Conservation (phyloP, 768 basidiomycete species). For the Floccularia luteovirens region DNA sequence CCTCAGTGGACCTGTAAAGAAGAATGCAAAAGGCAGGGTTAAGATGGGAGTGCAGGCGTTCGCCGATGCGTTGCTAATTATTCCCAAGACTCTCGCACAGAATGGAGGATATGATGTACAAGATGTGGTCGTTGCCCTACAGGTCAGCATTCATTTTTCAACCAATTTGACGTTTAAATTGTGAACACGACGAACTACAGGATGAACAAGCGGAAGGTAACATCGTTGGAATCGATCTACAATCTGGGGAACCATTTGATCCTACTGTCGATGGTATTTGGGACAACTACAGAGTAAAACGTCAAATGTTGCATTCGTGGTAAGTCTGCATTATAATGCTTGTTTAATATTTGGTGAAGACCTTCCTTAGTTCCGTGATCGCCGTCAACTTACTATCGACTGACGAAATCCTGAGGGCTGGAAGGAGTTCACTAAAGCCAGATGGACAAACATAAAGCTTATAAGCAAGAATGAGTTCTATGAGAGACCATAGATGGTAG, state of each 20-base stretch:
- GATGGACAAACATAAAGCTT: conserved; percentile 46
- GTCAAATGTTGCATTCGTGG: conserved; percentile 98
- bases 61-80: conserved; percentile 88
- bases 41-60: conserved; percentile 98
- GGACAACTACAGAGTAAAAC: conserved; percentile 98
- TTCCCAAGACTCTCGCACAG: conserved; percentile 93
- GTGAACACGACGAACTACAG: conserved; percentile 21
- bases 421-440: conserved; percentile 80
- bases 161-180: background rate
- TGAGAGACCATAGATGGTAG: background rate
- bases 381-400: conserved; percentile 92
- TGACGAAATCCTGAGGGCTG: conserved; percentile 91
- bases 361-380: conserved; percentile 68
- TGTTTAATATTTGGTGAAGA: conserved; percentile 11
- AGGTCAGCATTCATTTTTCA: conserved; percentile 38
- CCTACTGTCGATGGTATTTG: conserved; percentile 94
- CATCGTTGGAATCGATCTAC: conserved; percentile 82
- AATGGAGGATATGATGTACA: conserved; percentile 98
- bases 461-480: no score
- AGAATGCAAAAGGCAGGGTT: conserved; percentile 83
- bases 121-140: conserved; percentile 86
- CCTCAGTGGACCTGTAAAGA: conserved; percentile 73
- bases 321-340: conserved; percentile 25
- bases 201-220: conserved; percentile 96
- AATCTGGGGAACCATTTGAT: conserved; percentile 94